Evolutionary conservation across 495 filamentous ascomycete genomes (phyloP).

Genomic region (Aspergillus saccharolyticus): DNA sequence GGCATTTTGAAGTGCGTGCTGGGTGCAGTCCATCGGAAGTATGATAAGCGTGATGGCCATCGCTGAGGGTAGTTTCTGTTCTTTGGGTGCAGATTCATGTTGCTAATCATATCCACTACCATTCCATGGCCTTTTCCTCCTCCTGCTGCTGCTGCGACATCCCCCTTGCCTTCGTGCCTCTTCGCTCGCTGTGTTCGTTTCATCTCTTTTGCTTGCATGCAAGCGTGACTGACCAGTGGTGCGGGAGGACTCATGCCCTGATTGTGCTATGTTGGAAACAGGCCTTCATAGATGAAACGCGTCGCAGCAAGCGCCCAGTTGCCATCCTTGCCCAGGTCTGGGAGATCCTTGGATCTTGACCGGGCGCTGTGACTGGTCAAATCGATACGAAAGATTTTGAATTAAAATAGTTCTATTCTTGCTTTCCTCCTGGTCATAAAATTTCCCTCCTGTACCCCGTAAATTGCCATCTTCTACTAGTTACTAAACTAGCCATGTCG

Average conservation of each 20-base stretch:
- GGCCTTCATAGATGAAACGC: slow-evolving; percentile 2
- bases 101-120: not conserved
- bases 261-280: not conserved
- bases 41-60: slow-evolving; percentile 27
- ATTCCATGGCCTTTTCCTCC: slow-evolving; percentile 14
- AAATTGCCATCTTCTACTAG: too few relatives aligned
- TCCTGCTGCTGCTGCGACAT: not conserved
- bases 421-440: not conserved
- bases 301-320: slow-evolving; percentile 11
- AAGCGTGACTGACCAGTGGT: not conserved
- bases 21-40: slow-evolving; percentile 46
- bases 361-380: not conserved
- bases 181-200: not conserved
- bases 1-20: slow-evolving; percentile 80
- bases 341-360: not conserved
- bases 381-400: not conserved
- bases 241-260: not conserved
- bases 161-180: not conserved
- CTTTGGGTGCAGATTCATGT: slow-evolving; percentile 10
- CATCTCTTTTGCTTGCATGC: not conserved
- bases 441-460: not conserved
- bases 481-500: not conserved
- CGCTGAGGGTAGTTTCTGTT: slow-evolving; percentile 10
- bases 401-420: not conserved
- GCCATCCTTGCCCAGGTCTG: not conserved